Conservation (phyloP, 164 flowering plant genomes). For the Amborella trichopoda region DNA sequence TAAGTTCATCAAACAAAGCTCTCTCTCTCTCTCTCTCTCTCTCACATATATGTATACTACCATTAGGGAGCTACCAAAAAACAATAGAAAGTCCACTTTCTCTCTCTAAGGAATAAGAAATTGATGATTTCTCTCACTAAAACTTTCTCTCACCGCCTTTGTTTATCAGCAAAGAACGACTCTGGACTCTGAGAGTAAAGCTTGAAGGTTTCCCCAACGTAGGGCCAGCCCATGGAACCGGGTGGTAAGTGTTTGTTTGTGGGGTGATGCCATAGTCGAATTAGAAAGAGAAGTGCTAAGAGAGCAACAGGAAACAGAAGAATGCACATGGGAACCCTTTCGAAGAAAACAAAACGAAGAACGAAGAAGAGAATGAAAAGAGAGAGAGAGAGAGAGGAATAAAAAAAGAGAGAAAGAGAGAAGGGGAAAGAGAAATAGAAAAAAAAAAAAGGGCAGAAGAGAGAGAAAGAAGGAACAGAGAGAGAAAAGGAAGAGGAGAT, state of each 20-base stretch:
- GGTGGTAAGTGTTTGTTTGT: slow-evolving; percentile 44
- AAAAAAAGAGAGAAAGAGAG: background rate
- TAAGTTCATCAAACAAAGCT: too few species aligned
- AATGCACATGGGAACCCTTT: too few species aligned
- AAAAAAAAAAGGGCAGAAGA: background rate
- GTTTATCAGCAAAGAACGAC: slow-evolving; percentile 53
- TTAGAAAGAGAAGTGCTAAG: background rate
- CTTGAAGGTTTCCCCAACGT: slow-evolving; percentile 70
- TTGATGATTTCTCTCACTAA: background rate
- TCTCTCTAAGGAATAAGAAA: background rate
- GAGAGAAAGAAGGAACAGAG: background rate
- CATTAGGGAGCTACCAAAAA: too few species aligned
- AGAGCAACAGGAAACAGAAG: background rate
- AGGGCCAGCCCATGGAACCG: slow-evolving; percentile 95
- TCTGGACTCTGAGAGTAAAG: slow-evolving; percentile 69
- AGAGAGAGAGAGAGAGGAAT: background rate
- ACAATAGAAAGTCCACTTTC: too few species aligned
- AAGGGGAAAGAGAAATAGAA: background rate
- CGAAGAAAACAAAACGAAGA: too few species aligned
- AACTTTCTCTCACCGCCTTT: slow-evolving; percentile 28
- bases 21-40: too few species aligned
- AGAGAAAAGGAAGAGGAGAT: background rate
- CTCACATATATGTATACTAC: too few species aligned
- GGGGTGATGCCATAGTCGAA: slow-evolving; percentile 8
- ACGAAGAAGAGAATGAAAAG: background rate